phyloP scores from a whole-genome alignment of 805 yeast genomes.

The Candida nemodendra region DNA sequence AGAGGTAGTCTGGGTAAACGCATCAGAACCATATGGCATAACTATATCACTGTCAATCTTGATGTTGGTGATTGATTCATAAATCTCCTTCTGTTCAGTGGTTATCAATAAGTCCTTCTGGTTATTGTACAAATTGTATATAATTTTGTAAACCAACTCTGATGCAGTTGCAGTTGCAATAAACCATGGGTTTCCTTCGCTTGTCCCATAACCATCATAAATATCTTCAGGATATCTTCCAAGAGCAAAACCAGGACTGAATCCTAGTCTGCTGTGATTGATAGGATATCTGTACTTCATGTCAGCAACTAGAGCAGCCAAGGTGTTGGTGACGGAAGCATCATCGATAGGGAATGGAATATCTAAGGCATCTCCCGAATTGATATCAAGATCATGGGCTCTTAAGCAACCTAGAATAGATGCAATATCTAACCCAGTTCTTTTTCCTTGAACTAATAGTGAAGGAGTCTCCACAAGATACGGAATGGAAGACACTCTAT shows the following conservation, averaged over 20 bases:
- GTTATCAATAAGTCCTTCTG: conserved; percentile 42
- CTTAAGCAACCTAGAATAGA: conserved; percentile 51
- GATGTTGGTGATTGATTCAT: conserved; percentile 25
- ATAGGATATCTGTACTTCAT: conserved; percentile 79
- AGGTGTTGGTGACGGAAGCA: conserved; percentile 57
- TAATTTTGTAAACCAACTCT: conserved; percentile 56
- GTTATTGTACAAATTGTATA: conserved; percentile 41
- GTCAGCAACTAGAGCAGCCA: conserved; percentile 58
- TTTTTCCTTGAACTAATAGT: conserved; percentile 32
- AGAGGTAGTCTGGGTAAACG: conserved; percentile 45
- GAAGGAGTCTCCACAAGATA: conserved; percentile 73
- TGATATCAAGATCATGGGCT: conserved; percentile 41
- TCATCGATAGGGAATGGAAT: conserved; percentile 67
- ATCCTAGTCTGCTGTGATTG: conserved; percentile 49
- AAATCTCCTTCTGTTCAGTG: conserved; percentile 21
- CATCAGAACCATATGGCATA: conserved; percentile 39
- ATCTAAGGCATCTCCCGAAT: conserved; percentile 31
- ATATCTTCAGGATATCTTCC: conserved; percentile 94
- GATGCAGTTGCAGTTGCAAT: conserved; percentile 70
- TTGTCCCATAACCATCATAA: conserved; percentile 69
- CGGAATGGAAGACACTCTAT: conserved; percentile 39
- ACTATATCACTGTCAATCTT: conserved; percentile 19
- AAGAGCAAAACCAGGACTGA: conserved; percentile 56
- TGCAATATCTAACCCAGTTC: conserved; percentile 82
- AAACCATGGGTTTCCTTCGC: conserved; percentile 95